Conservation (phyloP, 1,139 yeast genomes). For the Hyphopichia burtonii region DNA sequence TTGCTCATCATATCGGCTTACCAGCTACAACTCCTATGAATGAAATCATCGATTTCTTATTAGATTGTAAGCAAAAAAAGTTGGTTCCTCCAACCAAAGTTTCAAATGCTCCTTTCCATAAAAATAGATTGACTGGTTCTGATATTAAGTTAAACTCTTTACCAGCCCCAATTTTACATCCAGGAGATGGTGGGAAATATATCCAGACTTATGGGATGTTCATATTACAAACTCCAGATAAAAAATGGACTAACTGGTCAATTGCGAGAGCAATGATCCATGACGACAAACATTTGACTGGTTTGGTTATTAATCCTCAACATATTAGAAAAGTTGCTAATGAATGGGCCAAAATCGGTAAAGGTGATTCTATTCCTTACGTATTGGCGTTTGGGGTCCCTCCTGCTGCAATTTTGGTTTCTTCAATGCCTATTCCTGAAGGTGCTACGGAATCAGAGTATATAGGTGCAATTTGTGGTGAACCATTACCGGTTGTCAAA, state of each 20-base stretch:
- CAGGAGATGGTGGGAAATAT: conserved; percentile 16
- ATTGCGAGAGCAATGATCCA: conserved; percentile 17
- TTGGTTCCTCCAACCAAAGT: conserved; percentile 10
- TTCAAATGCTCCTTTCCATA: conserved; percentile 13
- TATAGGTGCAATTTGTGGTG: conserved; percentile 16
- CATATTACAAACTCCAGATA: conserved; percentile 16
- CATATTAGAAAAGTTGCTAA: conserved; percentile 17
- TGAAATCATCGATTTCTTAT: conserved; percentile 28
- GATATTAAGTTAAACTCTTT: conserved; percentile 11
- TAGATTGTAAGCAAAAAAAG: conserved; percentile 11
- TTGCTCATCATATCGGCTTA: conserved; percentile 16
- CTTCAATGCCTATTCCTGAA: conserved; percentile 20
- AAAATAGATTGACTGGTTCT: conserved; percentile 11
- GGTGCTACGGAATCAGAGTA: conserved; percentile 16
- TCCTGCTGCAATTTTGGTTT: conserved; percentile 18
- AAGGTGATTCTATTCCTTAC: conserved; percentile 12
- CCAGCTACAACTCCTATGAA: conserved; percentile 24
- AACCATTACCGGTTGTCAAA: conserved; percentile 14
- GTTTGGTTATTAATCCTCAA: conserved; percentile 16
- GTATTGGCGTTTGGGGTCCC: conserved; percentile 19
- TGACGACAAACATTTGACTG: conserved; percentile 14
- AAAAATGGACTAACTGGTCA: conserved; percentile 18
- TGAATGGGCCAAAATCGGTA: conserved; percentile 15
- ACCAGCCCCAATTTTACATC: conserved; percentile 15
- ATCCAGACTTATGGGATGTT: conserved; percentile 20